Percentiles rank a stretch among this genome's conserved stretches.
Evolutionary conservation across 495 filamentous ascomycete species (phyloP).

Genomic region (Xylaria nigripes): DNA sequence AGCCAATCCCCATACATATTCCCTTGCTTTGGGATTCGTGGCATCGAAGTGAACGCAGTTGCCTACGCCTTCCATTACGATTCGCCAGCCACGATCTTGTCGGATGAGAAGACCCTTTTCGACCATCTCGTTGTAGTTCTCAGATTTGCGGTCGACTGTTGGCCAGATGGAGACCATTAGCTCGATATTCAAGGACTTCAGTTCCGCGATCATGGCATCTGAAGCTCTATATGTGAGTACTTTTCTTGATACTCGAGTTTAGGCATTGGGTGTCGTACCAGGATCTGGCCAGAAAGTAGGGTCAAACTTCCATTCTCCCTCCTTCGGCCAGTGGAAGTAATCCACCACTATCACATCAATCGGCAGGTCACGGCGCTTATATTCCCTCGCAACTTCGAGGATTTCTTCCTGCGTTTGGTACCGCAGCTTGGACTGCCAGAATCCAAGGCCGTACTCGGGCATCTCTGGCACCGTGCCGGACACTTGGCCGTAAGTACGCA

Average conservation of each 20-base stretch:
- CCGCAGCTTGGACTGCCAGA: slow-evolving; percentile 55
- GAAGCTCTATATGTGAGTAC: neutral
- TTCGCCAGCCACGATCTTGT: slow-evolving; percentile 44
- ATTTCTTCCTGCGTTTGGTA: slow-evolving; percentile 54
- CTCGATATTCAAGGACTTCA: slow-evolving; percentile 43
- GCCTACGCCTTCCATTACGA: slow-evolving; percentile 46
- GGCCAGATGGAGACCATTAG: slow-evolving; percentile 57
- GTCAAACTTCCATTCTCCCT: slow-evolving; percentile 54
- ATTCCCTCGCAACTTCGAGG: slow-evolving; percentile 45
- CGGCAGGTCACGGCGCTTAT: slow-evolving; percentile 41
- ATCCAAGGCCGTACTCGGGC: slow-evolving; percentile 55
- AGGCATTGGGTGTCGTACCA: neutral
- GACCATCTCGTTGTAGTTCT: slow-evolving; percentile 49
- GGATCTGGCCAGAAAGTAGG: slow-evolving; percentile 48
- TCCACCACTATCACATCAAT: slow-evolving; percentile 53
- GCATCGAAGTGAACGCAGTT: slow-evolving; percentile 49
- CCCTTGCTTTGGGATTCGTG: slow-evolving; percentile 44
- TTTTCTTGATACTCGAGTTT: slow-evolving; percentile 8
- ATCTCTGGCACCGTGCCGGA: slow-evolving; percentile 52
- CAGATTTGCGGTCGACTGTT: slow-evolving; percentile 43
- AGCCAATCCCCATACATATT: slow-evolving; percentile 46
- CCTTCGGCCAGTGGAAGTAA: slow-evolving; percentile 54
- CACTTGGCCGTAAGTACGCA: slow-evolving; percentile 41
- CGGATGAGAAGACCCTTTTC: slow-evolving; percentile 46
- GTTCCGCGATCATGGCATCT: slow-evolving; percentile 47